A percentile compares a stretch with the other conserved stretches of the same genome.
phyloP scores from a whole-genome alignment of 345 rosid species.

The Cardamine resedifolia region DNA sequence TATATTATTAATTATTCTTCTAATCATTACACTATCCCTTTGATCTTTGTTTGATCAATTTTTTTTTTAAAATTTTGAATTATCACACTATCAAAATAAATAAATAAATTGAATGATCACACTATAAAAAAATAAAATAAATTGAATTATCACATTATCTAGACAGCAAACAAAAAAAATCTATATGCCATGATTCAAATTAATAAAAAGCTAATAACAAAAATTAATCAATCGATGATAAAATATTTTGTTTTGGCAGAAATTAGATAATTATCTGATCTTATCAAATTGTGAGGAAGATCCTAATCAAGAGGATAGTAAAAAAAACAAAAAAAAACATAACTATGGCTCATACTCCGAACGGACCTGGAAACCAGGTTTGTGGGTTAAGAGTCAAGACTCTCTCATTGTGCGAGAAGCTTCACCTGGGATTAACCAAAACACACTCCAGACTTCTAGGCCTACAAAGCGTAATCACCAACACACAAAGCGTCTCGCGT shows the following conservation, averaged over 20 bases:
- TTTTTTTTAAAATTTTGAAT: too few relatives aligned
- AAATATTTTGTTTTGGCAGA: too few relatives aligned
- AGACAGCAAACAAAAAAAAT: too few relatives aligned
- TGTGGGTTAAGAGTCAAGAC: too few relatives aligned
- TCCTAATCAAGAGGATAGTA: background rate
- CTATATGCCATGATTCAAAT: too few relatives aligned
- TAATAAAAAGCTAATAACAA: too few relatives aligned
- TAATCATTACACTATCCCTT: background rate
- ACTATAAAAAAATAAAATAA: too few relatives aligned
- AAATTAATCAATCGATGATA: too few relatives aligned
- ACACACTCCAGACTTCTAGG: slow-evolving; percentile 27
- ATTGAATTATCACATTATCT: background rate
- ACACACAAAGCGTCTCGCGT: slow-evolving; percentile 30
- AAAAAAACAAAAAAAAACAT: background rate
- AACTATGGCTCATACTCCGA: background rate
- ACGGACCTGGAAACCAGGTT: too few relatives aligned
- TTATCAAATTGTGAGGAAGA: background rate
- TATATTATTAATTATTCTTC: background rate
- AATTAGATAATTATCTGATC: background rate
- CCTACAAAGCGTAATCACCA: slow-evolving; percentile 33
- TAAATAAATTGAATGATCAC: too few relatives aligned
- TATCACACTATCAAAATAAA: too few relatives aligned
- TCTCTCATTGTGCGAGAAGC: background rate
- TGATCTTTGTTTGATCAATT: background rate
- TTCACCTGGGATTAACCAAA: slow-evolving; percentile 3